These are phyloP conservation scores for Sphagnum contortum DNA, from an alignment of 225 moss, liverwort and hornwort species.

Conservation along the genomic window DNA sequence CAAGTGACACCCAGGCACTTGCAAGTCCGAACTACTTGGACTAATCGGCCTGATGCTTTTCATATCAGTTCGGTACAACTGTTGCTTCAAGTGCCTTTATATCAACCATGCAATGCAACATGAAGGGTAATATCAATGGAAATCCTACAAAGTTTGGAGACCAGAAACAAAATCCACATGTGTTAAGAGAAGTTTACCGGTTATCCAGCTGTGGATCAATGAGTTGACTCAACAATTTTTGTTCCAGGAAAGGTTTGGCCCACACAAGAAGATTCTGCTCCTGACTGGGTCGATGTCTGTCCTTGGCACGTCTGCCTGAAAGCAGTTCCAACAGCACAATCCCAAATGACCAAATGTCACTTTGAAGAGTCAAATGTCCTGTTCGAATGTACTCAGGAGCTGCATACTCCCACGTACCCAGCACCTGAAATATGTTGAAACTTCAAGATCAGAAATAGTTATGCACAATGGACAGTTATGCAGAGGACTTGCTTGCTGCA, in stretches of 20 bases:
- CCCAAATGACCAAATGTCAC: background rate
- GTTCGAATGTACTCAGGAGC: background rate
- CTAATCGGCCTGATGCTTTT: too few species aligned
- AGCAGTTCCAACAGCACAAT: background rate
- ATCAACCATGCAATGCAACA: too few species aligned
- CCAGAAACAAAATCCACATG: too few species aligned
- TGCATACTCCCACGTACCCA: background rate
- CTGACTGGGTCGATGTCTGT: background rate
- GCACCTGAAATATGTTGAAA: background rate
- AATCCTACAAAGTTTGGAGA: too few species aligned
- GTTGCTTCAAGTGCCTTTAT: too few species aligned
- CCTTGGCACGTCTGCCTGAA: background rate
- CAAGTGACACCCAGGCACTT: too few species aligned
- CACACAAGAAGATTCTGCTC: background rate
- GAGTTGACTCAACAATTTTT: background rate
- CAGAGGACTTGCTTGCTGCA: too few species aligned
- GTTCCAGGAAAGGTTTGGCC: background rate
- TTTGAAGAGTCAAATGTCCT: background rate
- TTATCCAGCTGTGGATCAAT: background rate
- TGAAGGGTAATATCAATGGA: too few species aligned
- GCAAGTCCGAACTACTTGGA: too few species aligned
- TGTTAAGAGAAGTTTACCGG: background rate
- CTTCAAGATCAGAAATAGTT: too few species aligned
- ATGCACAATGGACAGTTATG: too few species aligned
- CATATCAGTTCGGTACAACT: too few species aligned